Percentiles rank a stretch among this genome's conserved stretches.
These are phyloP conservation scores for Quercus lobata DNA, from an alignment of 331 rosid species.

Conservation along the genomic window DNA sequence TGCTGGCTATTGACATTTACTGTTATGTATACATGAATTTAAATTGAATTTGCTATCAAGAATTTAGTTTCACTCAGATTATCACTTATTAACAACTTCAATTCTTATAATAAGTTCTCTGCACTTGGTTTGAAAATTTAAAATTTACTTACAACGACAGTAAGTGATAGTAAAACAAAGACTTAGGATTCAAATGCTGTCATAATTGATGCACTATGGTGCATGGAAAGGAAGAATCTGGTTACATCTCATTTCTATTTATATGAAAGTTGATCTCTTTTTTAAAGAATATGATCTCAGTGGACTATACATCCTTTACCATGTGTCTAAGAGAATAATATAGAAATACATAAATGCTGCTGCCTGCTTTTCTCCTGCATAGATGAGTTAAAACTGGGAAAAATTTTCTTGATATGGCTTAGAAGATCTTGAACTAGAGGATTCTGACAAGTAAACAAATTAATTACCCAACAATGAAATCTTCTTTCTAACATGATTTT, in stretches of 20 bases:
- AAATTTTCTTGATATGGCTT: neutral
- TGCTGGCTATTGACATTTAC: constrained; percentile 6
- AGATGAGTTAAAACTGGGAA: neutral
- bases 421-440: neutral
- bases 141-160: neutral
- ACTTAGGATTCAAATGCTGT: neutral
- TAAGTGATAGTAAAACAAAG: neutral
- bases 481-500: constrained; percentile 20
- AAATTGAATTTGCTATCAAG: constrained; percentile 5
- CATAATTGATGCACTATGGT: neutral
- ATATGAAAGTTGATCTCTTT: neutral
- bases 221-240: neutral
- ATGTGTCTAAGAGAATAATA: neutral
- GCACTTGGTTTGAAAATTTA: neutral
- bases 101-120: neutral
- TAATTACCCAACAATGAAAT: neutral
- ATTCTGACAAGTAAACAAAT: neutral
- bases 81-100: neutral
- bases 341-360: neutral
- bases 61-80: neutral
- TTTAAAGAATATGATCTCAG: neutral
- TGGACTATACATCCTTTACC: neutral
- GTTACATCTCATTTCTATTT: neutral
- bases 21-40: constrained; percentile 17
- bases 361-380: neutral